Evolutionary conservation across 257 asterid species (phyloP), one percentile per base, ranked within the genome.

Genomic region (Solanum virginianum): DNA sequence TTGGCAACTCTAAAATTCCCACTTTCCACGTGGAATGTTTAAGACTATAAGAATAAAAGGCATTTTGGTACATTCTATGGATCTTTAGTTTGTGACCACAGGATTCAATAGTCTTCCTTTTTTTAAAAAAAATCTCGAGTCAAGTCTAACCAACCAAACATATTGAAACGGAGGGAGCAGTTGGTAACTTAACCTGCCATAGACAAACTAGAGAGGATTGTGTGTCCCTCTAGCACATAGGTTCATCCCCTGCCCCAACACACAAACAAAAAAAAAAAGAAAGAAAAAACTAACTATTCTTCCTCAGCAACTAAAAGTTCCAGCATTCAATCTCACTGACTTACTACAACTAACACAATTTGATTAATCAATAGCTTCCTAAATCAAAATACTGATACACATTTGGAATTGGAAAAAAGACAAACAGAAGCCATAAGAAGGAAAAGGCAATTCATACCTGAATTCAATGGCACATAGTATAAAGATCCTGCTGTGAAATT

Each of bases 401-500:
- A 81, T 39, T 70, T 68, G 29, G 80, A 41, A 70, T 18, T 69
- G 15, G 79, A 3, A 41, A 41, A 14, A 16, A 79, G 29, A 17
- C 49, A 79, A 29, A 5, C n/a, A 77, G 6, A 51, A 26, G 22
- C 53, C 83, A 53, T 3, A 79, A 29, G 18, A 79, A 49, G 29
- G 66, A 18, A 79, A 26, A 53, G 6, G 29, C 10, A 16, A 53
- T 66, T 4, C 86, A 57, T 93, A 96, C 99, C 99, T 62, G 97
- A 92, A 92, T 93, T 94, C 87, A 95, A 74, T 0, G 98, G 98
- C 82, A 96, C 91, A 59, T 93, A 94, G 85, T 95, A 96, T 79
- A 96, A 94, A 81, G 88, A 91, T 43, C 99, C 96, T 81, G 89
- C 92, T 65, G 98, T 94, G 32, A 96, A 89, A 94, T 95, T 96